phyloP scores from a whole-genome alignment of 768 basidiomycete genomes.

The Cyclocybe cylindracea region DNA sequence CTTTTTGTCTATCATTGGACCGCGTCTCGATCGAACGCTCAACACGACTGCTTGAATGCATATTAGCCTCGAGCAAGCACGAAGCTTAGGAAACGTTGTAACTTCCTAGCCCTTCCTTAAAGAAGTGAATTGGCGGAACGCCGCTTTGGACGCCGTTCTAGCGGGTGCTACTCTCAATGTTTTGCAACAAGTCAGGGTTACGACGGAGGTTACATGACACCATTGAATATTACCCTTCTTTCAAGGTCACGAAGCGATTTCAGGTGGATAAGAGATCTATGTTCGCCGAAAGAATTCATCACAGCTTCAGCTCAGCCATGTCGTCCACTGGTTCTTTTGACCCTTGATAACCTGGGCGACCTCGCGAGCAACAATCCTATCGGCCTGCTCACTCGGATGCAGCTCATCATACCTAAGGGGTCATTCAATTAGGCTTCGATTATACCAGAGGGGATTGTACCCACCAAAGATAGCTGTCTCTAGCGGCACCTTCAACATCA shows the following conservation, averaged over 20 bases:
- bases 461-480: constrained; percentile 65
- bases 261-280: background rate
- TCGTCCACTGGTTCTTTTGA: constrained; percentile 44
- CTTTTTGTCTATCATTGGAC: constrained; percentile 1
- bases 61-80: background rate
- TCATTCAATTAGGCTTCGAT: background rate
- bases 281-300: background rate
- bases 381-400: constrained; percentile 61
- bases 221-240: too few relatives aligned
- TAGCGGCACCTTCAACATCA: constrained; percentile 40
- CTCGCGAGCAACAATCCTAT: constrained; percentile 53
- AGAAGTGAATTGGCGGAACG: constrained; percentile 3
- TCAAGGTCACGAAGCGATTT: too few relatives aligned
- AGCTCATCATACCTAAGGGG: constrained; percentile 54
- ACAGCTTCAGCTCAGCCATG: constrained; percentile 44
- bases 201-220: constrained; percentile 1
- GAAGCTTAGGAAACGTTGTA: constrained; percentile 13
- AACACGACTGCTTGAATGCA: background rate
- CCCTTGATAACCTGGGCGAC: constrained; percentile 49
- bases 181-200: constrained; percentile 9
- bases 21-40: background rate
- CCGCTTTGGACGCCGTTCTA: constrained; percentile 7
- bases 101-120: constrained; percentile 11
- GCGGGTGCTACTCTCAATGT: background rate
- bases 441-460: constrained; percentile 13